Percentiles rank a stretch among this genome's conserved stretches.
These are phyloP conservation scores for Pisolithus tinctorius DNA, from an alignment of 768 basidiomycete genomes.

Conservation along the genomic window DNA sequence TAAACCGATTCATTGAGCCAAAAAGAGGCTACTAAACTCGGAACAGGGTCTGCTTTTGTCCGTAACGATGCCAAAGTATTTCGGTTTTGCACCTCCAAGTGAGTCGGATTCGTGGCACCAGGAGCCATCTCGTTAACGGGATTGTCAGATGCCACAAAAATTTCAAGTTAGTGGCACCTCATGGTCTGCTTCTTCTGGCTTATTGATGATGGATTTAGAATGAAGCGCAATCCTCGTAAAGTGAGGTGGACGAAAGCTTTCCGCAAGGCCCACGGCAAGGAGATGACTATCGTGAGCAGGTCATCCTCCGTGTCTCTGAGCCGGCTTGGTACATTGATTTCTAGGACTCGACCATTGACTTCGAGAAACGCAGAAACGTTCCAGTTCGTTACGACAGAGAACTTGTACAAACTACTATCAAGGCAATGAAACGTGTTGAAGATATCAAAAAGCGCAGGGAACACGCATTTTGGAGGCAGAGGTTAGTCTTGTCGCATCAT, in stretches of 20 bases:
- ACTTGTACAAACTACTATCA: slow-evolving; percentile 84
- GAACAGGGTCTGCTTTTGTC: slow-evolving; percentile 84
- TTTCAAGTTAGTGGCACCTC: slow-evolving; percentile 72
- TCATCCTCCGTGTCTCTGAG: slow-evolving; percentile 3
- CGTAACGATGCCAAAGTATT: slow-evolving; percentile 98
- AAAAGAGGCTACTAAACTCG: background rate
- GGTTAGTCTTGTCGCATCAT: slow-evolving; percentile 34
- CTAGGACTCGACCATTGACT: slow-evolving; percentile 96
- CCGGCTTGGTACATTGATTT: background rate
- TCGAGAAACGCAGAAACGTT: slow-evolving; percentile 97
- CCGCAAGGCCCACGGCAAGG: slow-evolving; percentile 96
- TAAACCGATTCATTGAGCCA: slow-evolving; percentile 21
- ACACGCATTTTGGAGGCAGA: slow-evolving; percentile 93
- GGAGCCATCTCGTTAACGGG: slow-evolving; percentile 4
- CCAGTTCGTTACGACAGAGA: slow-evolving; percentile 97
- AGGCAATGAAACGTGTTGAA: slow-evolving; percentile 91
- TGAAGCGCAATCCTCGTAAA: slow-evolving; percentile 99
- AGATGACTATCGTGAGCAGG: slow-evolving; percentile 89
- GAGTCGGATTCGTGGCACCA: slow-evolving; percentile 20
- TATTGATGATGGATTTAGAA: slow-evolving; percentile 40
- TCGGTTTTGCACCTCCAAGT: slow-evolving; percentile 98
- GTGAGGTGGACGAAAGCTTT: slow-evolving; percentile 99
- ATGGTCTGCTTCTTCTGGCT: background rate
- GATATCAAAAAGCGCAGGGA: slow-evolving; percentile 91
- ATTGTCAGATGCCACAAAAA: slow-evolving; percentile 88